These are phyloP conservation scores for Graphiopsis chlorocephala DNA, from an alignment of 2,329 filamentous ascomycete species.

Conservation along the genomic window DNA sequence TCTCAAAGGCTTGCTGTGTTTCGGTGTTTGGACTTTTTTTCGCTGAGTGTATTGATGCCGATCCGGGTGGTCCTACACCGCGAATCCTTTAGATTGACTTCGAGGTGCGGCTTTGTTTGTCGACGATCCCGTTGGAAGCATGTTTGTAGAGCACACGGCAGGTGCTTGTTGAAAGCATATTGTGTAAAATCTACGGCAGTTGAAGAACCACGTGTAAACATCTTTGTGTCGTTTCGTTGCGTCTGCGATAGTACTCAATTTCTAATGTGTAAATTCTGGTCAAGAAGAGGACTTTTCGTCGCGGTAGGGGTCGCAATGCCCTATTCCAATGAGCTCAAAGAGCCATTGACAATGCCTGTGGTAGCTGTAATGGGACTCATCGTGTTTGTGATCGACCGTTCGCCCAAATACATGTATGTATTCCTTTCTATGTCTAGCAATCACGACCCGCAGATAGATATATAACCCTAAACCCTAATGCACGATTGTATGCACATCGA, in stretches of 20 bases:
- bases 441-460: no score
- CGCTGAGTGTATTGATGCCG: not conserved
- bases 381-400: not conserved
- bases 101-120: not conserved
- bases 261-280: not conserved
- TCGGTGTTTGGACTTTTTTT: not conserved
- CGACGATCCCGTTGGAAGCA: not conserved
- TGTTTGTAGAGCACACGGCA: not conserved
- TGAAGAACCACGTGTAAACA: not conserved
- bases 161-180: not conserved
- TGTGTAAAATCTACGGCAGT: not conserved
- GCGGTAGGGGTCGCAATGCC: not conserved
- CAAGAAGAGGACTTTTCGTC: not conserved
- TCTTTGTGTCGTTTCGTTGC: not conserved
- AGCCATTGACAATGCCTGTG: not conserved
- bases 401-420: not conserved
- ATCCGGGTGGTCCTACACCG: not conserved
- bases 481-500: no score
- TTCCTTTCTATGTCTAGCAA: not conserved
- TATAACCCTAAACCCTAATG: no score
- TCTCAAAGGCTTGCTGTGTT: not conserved
- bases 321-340: not conserved
- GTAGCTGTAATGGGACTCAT: not conserved
- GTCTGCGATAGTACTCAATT: not conserved
- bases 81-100: not conserved